Conservation (phyloP, 2,329 filamentous ascomycete genomes). For the Elsinoe australis region DNA sequence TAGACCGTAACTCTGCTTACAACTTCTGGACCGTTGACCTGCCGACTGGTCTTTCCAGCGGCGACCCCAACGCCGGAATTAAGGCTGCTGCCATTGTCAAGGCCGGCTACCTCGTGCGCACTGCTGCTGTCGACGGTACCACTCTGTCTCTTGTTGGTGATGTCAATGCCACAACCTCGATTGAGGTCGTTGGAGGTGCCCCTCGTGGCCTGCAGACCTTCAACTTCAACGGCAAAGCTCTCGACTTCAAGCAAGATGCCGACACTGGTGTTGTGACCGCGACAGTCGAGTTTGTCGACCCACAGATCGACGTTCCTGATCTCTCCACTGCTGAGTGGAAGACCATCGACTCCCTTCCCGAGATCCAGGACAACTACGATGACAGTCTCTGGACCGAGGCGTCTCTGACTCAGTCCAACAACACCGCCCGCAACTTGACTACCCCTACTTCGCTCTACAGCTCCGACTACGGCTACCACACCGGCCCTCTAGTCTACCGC, state of each 20-base stretch:
- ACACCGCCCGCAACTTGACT: slow-evolving; percentile 47
- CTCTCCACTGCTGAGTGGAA: slow-evolving; percentile 55
- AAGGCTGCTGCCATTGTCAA: slow-evolving; percentile 49
- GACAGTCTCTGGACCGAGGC: slow-evolving; percentile 61
- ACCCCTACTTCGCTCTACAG: slow-evolving; percentile 59
- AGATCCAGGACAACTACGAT: slow-evolving; percentile 56
- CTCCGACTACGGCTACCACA: slow-evolving; percentile 66
- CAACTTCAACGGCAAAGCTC: slow-evolving; percentile 51
- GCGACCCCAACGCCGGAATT: slow-evolving; percentile 30
- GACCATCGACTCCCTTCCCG: slow-evolving; percentile 62
- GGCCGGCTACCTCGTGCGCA: slow-evolving; percentile 57
- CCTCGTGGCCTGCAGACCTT: slow-evolving; percentile 46
- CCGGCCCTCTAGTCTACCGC: slow-evolving; percentile 61
- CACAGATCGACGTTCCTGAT: slow-evolving; percentile 49
- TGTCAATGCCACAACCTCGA: slow-evolving; percentile 58
- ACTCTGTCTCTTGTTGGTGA: slow-evolving; percentile 60
- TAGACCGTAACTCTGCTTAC: slow-evolving; percentile 59
- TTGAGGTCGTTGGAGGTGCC: slow-evolving; percentile 61
- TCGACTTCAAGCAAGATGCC: slow-evolving; percentile 30
- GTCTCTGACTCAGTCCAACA: slow-evolving; percentile 51
- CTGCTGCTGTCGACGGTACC: slow-evolving; percentile 48
- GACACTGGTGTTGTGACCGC: slow-evolving; percentile 42
- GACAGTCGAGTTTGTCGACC: slow-evolving; percentile 45
- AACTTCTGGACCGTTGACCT: slow-evolving; percentile 60
- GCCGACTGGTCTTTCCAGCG: slow-evolving; percentile 31